Evolutionary conservation across 768 basidiomycete species (phyloP).

Genomic region (Pleurotus pulmonarius): DNA sequence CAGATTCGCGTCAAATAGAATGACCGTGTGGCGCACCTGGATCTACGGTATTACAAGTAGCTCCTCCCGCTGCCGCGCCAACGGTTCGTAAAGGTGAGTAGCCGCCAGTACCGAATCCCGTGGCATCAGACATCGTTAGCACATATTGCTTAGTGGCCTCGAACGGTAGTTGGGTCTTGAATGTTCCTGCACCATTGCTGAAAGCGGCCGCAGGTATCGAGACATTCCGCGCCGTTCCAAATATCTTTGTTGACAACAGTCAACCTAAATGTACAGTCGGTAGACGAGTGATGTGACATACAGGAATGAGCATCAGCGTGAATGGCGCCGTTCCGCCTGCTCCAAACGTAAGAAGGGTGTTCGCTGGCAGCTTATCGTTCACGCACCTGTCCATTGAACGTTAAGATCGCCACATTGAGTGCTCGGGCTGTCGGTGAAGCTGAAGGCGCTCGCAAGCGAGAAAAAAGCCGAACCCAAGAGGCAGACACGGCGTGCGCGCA

Average conservation of each 20-base stretch:
- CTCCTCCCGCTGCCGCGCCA: conserved; percentile 38
- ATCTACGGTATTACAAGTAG: conserved; percentile 44
- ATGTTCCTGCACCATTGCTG: conserved; percentile 51
- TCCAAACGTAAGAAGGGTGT: not conserved
- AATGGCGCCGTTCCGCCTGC: conserved; percentile 60
- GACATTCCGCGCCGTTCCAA: conserved; percentile 48
- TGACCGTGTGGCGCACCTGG: conserved; percentile 27
- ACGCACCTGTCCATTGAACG: conserved; percentile 61
- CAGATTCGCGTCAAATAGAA: conserved; percentile 1
- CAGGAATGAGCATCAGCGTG: conserved; percentile 46
- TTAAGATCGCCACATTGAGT: conserved; percentile 60
- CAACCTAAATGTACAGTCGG: conserved; percentile 3
- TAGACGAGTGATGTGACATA: conserved; percentile 23
- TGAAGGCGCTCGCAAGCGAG: conserved; percentile 35
- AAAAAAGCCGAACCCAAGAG: not conserved
- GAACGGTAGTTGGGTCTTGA: conserved; percentile 42
- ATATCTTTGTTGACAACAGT: conserved; percentile 35
- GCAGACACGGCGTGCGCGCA: conserved; percentile 10
- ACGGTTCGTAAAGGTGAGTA: conserved; percentile 45
- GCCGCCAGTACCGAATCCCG: conserved; percentile 68
- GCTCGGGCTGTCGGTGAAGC: conserved; percentile 37
- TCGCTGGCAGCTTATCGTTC: not conserved
- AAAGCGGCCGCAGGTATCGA: conserved; percentile 54
- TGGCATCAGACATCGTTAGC: conserved; percentile 67
- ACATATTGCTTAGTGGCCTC: conserved; percentile 37